Evolutionary conservation across 805 yeast genomes (phyloP).

Genomic region (Candida germanica): DNA sequence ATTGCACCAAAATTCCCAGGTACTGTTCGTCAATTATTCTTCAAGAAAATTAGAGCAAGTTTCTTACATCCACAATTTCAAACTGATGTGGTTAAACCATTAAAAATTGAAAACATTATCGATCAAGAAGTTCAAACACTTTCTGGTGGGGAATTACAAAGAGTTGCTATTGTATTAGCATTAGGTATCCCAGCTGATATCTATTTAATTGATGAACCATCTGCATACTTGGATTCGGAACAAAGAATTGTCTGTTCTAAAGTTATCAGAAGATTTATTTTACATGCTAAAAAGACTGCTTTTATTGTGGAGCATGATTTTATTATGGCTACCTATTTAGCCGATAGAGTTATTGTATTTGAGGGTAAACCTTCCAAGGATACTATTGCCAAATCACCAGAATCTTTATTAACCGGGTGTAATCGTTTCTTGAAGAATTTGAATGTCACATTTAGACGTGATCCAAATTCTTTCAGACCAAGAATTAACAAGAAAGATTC

Average conservation of each 20-base stretch:
- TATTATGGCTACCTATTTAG: slow-evolving; percentile 99
- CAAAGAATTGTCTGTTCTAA: slow-evolving; percentile 99
- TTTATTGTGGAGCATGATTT: slow-evolving; percentile 99
- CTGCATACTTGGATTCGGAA: slow-evolving; percentile 98
- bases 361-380: slow-evolving; percentile 90
- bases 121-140: slow-evolving; percentile 97
- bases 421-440: slow-evolving; percentile 94
- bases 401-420: slow-evolving; percentile 93
- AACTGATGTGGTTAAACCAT: slow-evolving; percentile 95
- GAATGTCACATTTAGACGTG: slow-evolving; percentile 98
- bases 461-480: slow-evolving; percentile 97
- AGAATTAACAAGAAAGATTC: slow-evolving; percentile 97
- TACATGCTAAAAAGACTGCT: slow-evolving; percentile 98
- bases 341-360: slow-evolving; percentile 97
- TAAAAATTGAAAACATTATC: slow-evolving; percentile 87
- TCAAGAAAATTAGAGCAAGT: slow-evolving; percentile 91
- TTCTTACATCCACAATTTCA: slow-evolving; percentile 97
- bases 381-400: slow-evolving; percentile 86
- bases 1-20: slow-evolving; percentile 99
- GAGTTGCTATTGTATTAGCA: slow-evolving; percentile 96
- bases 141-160: slow-evolving; percentile 99
- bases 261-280: slow-evolving; percentile 93
- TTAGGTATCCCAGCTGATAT: slow-evolving; percentile 95
- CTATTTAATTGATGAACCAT: slow-evolving; percentile 96
- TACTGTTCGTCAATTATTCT: slow-evolving; percentile 95